Evolutionary conservation across 2,329 filamentous ascomycete genomes (phyloP).

Genomic region (Colletotrichum echinochloae): DNA sequence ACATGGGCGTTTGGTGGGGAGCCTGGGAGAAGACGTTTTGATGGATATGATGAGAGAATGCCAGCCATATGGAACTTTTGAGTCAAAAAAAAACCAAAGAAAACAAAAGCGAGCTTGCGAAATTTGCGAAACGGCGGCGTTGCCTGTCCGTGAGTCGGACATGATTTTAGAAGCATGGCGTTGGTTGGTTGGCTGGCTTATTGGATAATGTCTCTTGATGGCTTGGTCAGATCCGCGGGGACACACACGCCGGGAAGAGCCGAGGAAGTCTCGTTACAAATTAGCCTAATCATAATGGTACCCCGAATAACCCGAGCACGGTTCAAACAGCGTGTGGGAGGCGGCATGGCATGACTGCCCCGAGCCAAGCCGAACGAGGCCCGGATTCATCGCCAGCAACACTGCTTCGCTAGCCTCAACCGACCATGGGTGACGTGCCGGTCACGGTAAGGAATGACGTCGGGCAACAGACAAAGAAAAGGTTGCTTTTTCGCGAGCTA

Average conservation of each 20-base stretch:
- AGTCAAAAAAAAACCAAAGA: too few relatives aligned
- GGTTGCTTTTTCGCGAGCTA: conserved; percentile 40
- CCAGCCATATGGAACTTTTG: not conserved
- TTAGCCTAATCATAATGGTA: conserved; percentile 1
- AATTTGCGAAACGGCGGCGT: not conserved
- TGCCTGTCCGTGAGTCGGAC: not conserved
- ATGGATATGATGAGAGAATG: not conserved
- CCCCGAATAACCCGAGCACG: not conserved
- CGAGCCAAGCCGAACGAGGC: not conserved
- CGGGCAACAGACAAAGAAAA: conserved; percentile 36
- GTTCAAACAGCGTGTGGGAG: too few relatives aligned
- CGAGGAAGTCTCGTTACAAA: not conserved
- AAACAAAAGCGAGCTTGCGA: not conserved
- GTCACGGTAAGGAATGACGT: not conserved
- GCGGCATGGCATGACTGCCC: not conserved
- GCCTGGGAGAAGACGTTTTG: conserved; percentile 75
- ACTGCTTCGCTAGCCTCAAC: not conserved
- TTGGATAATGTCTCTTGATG: not conserved
- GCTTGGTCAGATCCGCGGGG: not conserved
- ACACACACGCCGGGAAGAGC: not conserved
- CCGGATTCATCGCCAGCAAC: not conserved
- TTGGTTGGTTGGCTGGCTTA: conserved; percentile 5
- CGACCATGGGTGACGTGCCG: not conserved
- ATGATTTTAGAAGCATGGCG: not conserved
- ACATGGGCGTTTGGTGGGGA: conserved; percentile 94